phyloP scores from a whole-genome alignment of 2,329 filamentous ascomycete species.

The Apiospora koreana region DNA sequence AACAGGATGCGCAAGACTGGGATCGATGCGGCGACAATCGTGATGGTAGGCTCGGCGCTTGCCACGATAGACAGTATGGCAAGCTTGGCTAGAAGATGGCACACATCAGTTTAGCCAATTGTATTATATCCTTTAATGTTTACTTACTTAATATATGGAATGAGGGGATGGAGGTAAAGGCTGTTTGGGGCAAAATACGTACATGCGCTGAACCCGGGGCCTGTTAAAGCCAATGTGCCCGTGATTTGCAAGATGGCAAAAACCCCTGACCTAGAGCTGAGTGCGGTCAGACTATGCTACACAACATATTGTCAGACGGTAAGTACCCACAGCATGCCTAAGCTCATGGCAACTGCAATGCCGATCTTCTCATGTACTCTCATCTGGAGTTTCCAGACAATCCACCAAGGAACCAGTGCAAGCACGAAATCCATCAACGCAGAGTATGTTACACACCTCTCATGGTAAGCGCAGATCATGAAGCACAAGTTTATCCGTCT shows the following conservation, averaged over 20 bases:
- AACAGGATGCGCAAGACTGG: slow-evolving; percentile 32
- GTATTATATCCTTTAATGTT: no score
- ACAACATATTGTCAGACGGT: no score
- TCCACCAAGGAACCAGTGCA: slow-evolving; percentile 31
- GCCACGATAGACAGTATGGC: slow-evolving; percentile 18
- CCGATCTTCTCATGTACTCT: slow-evolving; percentile 29
- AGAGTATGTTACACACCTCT: no score
- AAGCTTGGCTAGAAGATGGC: background rate
- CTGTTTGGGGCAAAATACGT: background rate
- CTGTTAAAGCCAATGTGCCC: background rate
- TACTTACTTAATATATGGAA: no score
- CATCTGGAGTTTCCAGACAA: slow-evolving; percentile 33
- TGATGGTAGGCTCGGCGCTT: slow-evolving; percentile 26
- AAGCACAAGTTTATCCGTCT: no score
- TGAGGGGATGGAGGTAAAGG: no score
- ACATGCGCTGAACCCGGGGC: background rate
- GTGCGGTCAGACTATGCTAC: no score
- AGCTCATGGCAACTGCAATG: slow-evolving; percentile 31
- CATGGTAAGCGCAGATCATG: no score
- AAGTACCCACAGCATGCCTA: slow-evolving; percentile 28
- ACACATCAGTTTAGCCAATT: no score
- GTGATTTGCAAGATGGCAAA: background rate
- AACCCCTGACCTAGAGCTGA: background rate
- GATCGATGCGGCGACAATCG: slow-evolving; percentile 33
- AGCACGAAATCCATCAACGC: slow-evolving; percentile 29